Evolutionary conservation across 2,329 filamentous ascomycete species (phyloP), one percentile per base, ranked within the genome.

Genomic region (Fusarium irregulare): DNA sequence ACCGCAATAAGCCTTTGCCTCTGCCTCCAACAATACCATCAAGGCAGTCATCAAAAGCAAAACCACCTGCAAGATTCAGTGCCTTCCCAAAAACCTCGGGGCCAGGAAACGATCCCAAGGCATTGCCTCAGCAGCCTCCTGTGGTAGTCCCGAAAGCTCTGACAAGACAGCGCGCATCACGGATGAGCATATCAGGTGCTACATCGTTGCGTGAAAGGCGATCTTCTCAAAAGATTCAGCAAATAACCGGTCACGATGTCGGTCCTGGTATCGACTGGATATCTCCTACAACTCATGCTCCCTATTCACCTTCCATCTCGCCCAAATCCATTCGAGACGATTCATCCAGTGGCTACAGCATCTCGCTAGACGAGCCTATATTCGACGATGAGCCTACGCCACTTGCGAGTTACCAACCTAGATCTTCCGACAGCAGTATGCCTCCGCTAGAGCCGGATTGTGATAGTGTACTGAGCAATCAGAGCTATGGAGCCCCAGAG

Each of bases 171-270:
- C 64, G 66, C 32, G 66, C 64, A 30, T 67, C 68, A 23, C 66
- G 68, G 32, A 66, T 71, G 60, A 74, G 68, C 48, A 54, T 72
- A 42, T 64, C 71, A 6, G 56, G 58, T 6, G 57, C 64, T 8
- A 70, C 54, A 34, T 61, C 73, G 27, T 59, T 70, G 13, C 62
- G 70, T 23, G 69, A 73, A 21, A 71, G 68, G 12, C 73, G 76
- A 2, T 80, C 82, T 0, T 77, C 78, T 0, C 74, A 76, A 45
- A 85, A 84, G 73, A 76, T 83, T 44, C 76, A 78, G 34, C 80
- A 83, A 68, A 76, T 85, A 16, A 84, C 76, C 7, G 83, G 82
- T 2, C 75, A 80, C 28, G 79, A 82, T 42, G 46, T 83, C n/a
- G 75, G 77, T 48, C 64, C 77, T 20, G 49, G 48, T 20, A 45